Conservation (phyloP, 805 yeast genomes). For the Jamesozyma gamospora region DNA sequence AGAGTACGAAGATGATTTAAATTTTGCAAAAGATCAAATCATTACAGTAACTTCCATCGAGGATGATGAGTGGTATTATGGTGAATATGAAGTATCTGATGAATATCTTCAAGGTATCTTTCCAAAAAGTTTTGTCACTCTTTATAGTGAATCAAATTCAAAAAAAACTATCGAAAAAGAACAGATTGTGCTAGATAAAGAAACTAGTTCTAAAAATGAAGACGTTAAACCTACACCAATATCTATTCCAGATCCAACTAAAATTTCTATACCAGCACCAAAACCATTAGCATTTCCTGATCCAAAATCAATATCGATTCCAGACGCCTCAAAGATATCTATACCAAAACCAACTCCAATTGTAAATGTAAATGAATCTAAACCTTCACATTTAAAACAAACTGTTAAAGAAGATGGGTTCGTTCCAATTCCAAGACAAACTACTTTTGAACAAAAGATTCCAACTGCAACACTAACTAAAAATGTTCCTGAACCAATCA, state of each 20-base stretch:
- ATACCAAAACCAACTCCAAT: background rate
- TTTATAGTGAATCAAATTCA: background rate
- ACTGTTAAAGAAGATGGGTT: conserved; percentile 7
- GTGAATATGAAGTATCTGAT: conserved; percentile 46
- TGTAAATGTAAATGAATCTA: background rate
- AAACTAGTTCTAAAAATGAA: too few relatives aligned
- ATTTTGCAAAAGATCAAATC: conserved; percentile 54
- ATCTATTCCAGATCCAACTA: background rate
- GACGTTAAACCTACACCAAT: too few relatives aligned
- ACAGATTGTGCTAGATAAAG: too few relatives aligned
- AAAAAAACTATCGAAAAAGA: too few relatives aligned
- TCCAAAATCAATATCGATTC: background rate
- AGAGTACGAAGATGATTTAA: conserved; percentile 76
- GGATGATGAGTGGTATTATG: conserved; percentile 88
- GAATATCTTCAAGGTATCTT: conserved; percentile 58
- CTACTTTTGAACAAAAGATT: conserved; percentile 3
- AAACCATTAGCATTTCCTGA: background rate
- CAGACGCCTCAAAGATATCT: background rate
- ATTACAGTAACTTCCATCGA: conserved; percentile 71
- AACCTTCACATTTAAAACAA: conserved; percentile 4
- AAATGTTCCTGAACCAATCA: conserved; percentile 6
- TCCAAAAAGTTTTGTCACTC: conserved; percentile 73
- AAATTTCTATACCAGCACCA: conserved; percentile 1
- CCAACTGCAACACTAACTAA: conserved; percentile 1
- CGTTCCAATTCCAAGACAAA: conserved; percentile 10